These are phyloP conservation scores for Aspergillus tamarii DNA, from an alignment of 2,329 filamentous ascomycete species.

Conservation along the genomic window DNA sequence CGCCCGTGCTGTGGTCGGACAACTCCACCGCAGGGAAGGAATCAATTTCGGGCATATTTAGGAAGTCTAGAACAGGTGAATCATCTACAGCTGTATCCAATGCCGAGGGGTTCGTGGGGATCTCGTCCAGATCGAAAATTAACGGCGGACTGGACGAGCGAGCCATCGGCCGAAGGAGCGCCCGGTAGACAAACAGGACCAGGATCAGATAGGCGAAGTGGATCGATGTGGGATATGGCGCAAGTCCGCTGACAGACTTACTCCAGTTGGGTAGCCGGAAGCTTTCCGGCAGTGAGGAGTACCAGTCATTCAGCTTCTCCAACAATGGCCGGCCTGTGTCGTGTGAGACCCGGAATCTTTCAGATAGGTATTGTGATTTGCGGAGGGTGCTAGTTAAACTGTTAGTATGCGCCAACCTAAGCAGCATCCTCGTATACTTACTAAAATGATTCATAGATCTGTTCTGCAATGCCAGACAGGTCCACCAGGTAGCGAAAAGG, in stretches of 20 bases:
- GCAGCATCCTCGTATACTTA: conserved; percentile 18
- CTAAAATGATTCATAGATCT: conserved; percentile 38
- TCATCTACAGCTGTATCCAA: conserved; percentile 21
- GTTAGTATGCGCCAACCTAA: neutral
- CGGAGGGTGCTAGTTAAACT: conserved; percentile 29
- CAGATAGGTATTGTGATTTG: conserved; percentile 34
- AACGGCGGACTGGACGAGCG: conserved; percentile 30
- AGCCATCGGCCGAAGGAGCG: conserved; percentile 37
- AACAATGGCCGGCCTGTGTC: conserved; percentile 32
- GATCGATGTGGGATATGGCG: conserved; percentile 30
- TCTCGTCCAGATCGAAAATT: conserved; percentile 32
- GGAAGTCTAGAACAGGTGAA: conserved; percentile 29
- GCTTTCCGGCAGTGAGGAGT: conserved; percentile 32
- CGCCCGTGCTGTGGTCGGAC: conserved; percentile 29
- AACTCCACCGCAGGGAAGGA: conserved; percentile 29
- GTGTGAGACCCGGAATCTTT: conserved; percentile 32
- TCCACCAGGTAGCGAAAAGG: conserved; percentile 33
- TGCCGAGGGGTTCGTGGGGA: conserved; percentile 20
- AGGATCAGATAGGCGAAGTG: conserved; percentile 42
- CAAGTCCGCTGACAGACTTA: conserved; percentile 28
- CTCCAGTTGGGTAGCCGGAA: conserved; percentile 34
- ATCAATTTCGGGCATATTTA: conserved; percentile 26
- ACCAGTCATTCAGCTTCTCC: conserved; percentile 35
- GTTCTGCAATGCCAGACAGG: conserved; percentile 33
- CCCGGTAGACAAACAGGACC: conserved; percentile 40